Conservation (phyloP, 1,139 yeast species). For the Casaregolazyma suthepensis region DNA sequence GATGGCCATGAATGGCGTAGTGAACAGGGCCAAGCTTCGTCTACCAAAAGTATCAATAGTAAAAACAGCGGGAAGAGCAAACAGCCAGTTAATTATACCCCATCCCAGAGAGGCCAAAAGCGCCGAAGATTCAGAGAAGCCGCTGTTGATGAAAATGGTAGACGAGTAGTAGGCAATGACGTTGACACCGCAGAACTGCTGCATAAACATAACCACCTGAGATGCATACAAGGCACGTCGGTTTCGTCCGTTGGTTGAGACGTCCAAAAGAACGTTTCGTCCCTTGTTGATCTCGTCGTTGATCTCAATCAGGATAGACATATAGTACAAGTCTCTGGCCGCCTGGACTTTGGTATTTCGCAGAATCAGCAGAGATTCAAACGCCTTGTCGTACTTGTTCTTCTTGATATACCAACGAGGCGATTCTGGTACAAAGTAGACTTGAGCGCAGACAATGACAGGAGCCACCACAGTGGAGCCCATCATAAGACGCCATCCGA, state of each 20-base stretch:
- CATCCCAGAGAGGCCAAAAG: slow-evolving; percentile 81
- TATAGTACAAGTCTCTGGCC: slow-evolving; percentile 72
- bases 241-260: slow-evolving; percentile 64
- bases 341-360: slow-evolving; percentile 54
- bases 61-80: slow-evolving; percentile 79
- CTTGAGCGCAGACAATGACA: slow-evolving; percentile 56
- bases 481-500: slow-evolving; percentile 77
- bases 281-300: slow-evolving; percentile 49
- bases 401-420: slow-evolving; percentile 78
- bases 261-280: slow-evolving; percentile 38
- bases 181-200: slow-evolving; percentile 88
- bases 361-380: slow-evolving; percentile 43
- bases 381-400: slow-evolving; percentile 53
- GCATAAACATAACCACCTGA: slow-evolving; percentile 82
- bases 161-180: slow-evolving; percentile 68
- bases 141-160: slow-evolving; percentile 62
- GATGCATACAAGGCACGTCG: slow-evolving; percentile 79
- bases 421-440: slow-evolving; percentile 68
- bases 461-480: slow-evolving; percentile 77
- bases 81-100: slow-evolving; percentile 72
- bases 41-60: slow-evolving; percentile 80
- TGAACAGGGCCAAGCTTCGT: slow-evolving; percentile 57
- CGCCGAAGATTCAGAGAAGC: slow-evolving; percentile 55
- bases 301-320: slow-evolving; percentile 57
- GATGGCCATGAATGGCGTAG: slow-evolving; percentile 70